Percentiles rank a stretch among this genome's conserved stretches.
Conservation (phyloP, 2,329 filamentous ascomycete species). For the Beauveria pseudobassiana region DNA sequence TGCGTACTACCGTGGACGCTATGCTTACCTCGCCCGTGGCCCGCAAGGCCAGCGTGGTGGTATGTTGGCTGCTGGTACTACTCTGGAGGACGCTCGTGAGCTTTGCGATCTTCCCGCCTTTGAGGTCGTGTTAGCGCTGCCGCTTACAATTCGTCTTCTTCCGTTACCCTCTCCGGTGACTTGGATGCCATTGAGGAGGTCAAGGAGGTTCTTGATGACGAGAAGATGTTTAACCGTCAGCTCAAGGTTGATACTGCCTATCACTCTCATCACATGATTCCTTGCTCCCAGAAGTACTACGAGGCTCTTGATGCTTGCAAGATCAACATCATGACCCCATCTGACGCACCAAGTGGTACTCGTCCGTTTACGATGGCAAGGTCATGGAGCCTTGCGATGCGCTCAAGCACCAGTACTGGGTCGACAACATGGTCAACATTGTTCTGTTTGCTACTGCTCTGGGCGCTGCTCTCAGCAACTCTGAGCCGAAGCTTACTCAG, state of each 20-base stretch:
- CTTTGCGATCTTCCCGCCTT: conserved; percentile 14
- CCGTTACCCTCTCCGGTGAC: conserved; percentile 18
- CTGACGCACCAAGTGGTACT: conserved; percentile 13
- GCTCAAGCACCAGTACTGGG: conserved; percentile 25
- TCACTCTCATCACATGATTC: conserved; percentile 12
- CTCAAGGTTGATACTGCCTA: conserved; percentile 18
- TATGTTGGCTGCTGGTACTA: conserved; percentile 18
- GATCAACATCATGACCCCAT: conserved; percentile 8
- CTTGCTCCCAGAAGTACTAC: conserved; percentile 11
- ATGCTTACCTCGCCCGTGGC: conserved; percentile 9
- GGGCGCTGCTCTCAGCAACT: conserved; percentile 11
- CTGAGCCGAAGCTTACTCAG: conserved; percentile 13
- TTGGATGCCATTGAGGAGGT: conserved; percentile 13
- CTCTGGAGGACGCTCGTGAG: conserved; percentile 14
- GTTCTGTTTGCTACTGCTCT: conserved; percentile 28
- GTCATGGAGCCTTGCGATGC: conserved; percentile 11
- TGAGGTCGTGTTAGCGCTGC: conserved; percentile 16
- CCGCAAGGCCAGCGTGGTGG: conserved; percentile 11
- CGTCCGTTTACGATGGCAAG: conserved; percentile 14
- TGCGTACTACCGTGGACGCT: conserved; percentile 17
- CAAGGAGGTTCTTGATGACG: conserved; percentile 13
- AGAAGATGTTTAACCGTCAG: conserved; percentile 14
- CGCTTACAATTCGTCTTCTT: conserved; percentile 19
- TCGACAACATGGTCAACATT: conserved; percentile 26
- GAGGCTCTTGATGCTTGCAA: conserved; percentile 10